These are phyloP conservation scores for Yamadazyma triangularis DNA, from an alignment of 1,139 yeast genomes.

Conservation along the genomic window DNA sequence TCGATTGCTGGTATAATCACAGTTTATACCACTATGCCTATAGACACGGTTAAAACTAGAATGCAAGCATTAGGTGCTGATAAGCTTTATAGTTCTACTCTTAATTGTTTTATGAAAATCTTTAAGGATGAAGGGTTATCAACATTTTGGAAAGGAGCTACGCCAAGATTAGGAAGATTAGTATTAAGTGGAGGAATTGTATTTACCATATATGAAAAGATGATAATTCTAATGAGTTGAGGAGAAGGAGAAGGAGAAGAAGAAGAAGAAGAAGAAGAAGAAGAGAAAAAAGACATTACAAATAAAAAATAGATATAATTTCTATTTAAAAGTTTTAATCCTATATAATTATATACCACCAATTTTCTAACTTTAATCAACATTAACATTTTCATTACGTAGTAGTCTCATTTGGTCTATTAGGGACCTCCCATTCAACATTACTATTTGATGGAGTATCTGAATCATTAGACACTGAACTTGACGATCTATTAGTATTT, in stretches of 20 bases:
- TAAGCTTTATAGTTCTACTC: conserved; percentile 64
- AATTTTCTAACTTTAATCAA: too few species aligned
- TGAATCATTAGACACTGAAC: neutral
- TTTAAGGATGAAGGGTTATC: conserved; percentile 85
- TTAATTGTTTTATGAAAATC: conserved; percentile 76
- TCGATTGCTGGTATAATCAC: conserved; percentile 92
- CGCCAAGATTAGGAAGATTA: conserved; percentile 90
- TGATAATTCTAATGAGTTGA: conserved; percentile 55
- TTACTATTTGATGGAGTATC: neutral
- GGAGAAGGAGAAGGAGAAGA: too few species aligned
- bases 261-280: too few species aligned
- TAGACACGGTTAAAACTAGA: conserved; percentile 95
- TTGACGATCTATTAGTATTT: neutral
- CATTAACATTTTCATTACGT: too few species aligned
- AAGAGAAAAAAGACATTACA: too few species aligned
- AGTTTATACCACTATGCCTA: conserved; percentile 95
- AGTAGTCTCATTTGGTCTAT: too few species aligned
- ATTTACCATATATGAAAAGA: conserved; percentile 89
- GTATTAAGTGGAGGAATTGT: conserved; percentile 94
- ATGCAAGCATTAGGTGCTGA: conserved; percentile 92
- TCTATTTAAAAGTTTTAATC: too few species aligned
- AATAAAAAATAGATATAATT: too few species aligned
- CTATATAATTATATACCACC: too few species aligned
- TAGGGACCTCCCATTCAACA: neutral
- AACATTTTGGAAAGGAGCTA: conserved; percentile 97